phyloP scores from a whole-genome alignment of 169 alveolate genomes.

The Cryptosporidium parvum region DNA sequence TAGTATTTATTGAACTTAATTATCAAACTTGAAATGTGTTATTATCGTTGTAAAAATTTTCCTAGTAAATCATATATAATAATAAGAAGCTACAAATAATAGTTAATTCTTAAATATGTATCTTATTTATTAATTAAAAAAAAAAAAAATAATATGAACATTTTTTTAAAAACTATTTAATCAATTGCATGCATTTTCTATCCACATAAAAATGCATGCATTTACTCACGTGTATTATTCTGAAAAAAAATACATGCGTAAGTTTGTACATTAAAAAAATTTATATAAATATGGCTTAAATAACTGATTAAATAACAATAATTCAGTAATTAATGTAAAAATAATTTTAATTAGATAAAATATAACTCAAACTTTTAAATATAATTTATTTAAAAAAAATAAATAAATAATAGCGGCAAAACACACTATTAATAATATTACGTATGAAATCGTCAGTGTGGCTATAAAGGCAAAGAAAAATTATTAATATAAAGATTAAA shows the following conservation, averaged over 20 bases:
- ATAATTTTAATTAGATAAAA: background rate
- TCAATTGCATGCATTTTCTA: background rate
- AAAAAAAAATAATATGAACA: background rate
- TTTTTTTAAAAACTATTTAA: background rate
- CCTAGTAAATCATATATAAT: too few relatives aligned
- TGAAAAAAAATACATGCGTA: background rate
- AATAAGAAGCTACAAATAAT: too few relatives aligned
- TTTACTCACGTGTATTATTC: conserved; percentile 3
- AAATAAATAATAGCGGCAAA: conserved; percentile 57
- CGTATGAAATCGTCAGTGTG: conserved; percentile 71
- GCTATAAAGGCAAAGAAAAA: conserved; percentile 23
- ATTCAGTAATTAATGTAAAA: background rate
- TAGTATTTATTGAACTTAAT: too few relatives aligned
- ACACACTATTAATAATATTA: conserved; percentile 38
- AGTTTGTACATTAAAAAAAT: background rate
- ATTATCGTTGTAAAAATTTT: too few relatives aligned
- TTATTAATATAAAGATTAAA: background rate
- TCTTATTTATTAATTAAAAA: background rate
- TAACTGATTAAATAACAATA: background rate
- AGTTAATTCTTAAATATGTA: background rate
- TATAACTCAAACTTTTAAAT: background rate
- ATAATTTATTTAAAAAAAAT: background rate
- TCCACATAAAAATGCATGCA: conserved; percentile 10
- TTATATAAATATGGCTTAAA: too few relatives aligned
- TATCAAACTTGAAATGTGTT: too few relatives aligned